A percentile compares a stretch with the other conserved stretches of the same genome.
Conservation (phyloP, 805 yeast species). For the Blastobotrys americana region DNA sequence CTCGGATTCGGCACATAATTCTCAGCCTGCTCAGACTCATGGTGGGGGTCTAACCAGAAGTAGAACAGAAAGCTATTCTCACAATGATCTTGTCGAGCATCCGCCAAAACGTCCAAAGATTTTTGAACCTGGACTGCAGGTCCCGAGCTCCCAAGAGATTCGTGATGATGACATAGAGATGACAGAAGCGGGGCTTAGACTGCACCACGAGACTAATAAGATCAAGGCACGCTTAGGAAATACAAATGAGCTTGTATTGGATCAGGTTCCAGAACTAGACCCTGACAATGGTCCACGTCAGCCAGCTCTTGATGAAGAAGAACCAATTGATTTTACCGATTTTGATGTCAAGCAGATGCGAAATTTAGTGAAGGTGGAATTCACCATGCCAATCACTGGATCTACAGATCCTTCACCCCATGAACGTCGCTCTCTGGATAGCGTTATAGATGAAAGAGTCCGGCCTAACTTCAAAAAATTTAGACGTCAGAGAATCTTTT, state of each 20-base stretch:
- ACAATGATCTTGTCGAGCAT: background rate
- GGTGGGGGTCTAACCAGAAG: background rate
- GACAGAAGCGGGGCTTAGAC: background rate
- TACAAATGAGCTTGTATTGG: constrained; percentile 4
- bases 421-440: background rate
- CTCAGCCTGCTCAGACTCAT: too few species aligned
- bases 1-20: too few species aligned
- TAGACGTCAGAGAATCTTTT: background rate
- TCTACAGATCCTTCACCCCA: background rate
- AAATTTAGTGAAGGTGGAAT: constrained; percentile 16
- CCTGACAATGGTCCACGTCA: background rate
- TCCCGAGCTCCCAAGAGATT: background rate
- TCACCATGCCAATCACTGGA: constrained; percentile 7
- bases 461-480: constrained; percentile 20
- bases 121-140: background rate
- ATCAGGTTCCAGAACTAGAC: constrained; percentile 7
- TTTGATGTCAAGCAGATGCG: constrained; percentile 9
- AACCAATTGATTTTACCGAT: constrained; percentile 2
- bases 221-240: background rate
- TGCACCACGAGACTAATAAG: background rate
- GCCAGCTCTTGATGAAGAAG: background rate
- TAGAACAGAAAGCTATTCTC: background rate
- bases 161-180: background rate
- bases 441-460: background rate
- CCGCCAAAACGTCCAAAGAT: background rate